Base-by-base conservation (phyloP, 2,329 filamentous ascomycete genomes). In the Diaporthe citriasiana region DNA sequence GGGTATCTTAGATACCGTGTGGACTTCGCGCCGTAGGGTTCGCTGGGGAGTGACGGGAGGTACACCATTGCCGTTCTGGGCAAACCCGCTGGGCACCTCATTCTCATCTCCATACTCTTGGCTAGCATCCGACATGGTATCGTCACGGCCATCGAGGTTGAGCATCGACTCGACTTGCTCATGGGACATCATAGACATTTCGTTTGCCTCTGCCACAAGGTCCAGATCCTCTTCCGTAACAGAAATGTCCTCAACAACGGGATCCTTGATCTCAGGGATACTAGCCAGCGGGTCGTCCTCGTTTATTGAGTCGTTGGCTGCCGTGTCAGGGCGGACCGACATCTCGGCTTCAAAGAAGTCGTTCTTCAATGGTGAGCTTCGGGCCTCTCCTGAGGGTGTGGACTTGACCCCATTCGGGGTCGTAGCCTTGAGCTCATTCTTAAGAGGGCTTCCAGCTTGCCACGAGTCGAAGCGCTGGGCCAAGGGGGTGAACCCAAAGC, bases 1-100 rank as follows among this genome's bases (percentile, higher is more conserved):
- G 1, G 93, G 93, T 6, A 95, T 90, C 82, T 95, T 95, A 35
- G 92, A 93, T 0, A 94, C 91, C 0, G 94, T 95, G 81, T 93
- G 90, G 76, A 93, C 89, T n/a, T 87, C 85, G 72, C 87, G 86
- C n/a, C 82, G 83, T n/a, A 86, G 78, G 0, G 84, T 82, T 22
- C 89, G 87, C 66, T 87, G 83, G 0, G 92, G 92, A 1, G 92
- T 93, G 10, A 86, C 83, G 1, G 89, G 89, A 3, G 81, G 80
- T 1, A 84, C 81, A 4, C 50, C 50, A 3, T 50, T 63, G 25
- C 71, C 68, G 13, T 40, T 53, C 12, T 59, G 56, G 53, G 72
- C 80, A 47, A 74, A 80, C 74, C 77, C 73, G 22, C 77, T 74
- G 4, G 88, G 90, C 13, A 89, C 82, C 40, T 87, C 85, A 79